Percentiles rank a stretch among this genome's conserved stretches.
Conservation (phyloP, 805 yeast species). For the Sporopachydermia lactativora region DNA sequence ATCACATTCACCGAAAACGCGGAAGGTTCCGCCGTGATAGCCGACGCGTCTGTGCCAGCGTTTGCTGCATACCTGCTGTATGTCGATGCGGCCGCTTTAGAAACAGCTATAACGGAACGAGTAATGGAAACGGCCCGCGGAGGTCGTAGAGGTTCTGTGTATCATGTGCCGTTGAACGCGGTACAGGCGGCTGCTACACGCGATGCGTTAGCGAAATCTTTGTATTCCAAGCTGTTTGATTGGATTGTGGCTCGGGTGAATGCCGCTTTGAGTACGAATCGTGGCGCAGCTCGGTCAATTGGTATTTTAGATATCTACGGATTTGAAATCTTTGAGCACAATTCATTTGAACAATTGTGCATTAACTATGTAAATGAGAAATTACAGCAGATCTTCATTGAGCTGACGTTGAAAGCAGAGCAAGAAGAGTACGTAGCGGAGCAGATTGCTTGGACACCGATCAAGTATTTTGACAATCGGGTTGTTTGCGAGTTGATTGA, state of each 20-base stretch:
- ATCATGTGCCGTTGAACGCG: slow-evolving; percentile 83
- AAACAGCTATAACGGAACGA: slow-evolving; percentile 61
- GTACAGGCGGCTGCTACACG: slow-evolving; percentile 87
- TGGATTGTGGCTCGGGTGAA: slow-evolving; percentile 95
- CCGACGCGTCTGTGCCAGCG: slow-evolving; percentile 83
- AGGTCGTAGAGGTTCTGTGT: slow-evolving; percentile 78
- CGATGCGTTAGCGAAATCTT: slow-evolving; percentile 90
- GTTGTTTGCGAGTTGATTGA: slow-evolving; percentile 96
- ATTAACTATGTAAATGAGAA: slow-evolving; percentile 94
- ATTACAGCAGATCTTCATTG: slow-evolving; percentile 91
- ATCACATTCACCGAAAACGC: slow-evolving; percentile 74
- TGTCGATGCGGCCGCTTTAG: slow-evolving; percentile 54
- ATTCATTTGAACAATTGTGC: slow-evolving; percentile 90
- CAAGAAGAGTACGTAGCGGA: slow-evolving; percentile 96
- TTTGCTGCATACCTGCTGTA: slow-evolving; percentile 87
- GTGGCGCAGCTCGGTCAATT: slow-evolving; percentile 46
- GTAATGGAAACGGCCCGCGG: slow-evolving; percentile 87
- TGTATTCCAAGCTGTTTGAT: slow-evolving; percentile 84
- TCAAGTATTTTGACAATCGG: slow-evolving; percentile 89
- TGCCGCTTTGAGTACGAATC: slow-evolving; percentile 45
- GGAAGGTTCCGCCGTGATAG: slow-evolving; percentile 69
- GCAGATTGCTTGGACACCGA: slow-evolving; percentile 94
- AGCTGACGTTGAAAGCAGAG: slow-evolving; percentile 88
- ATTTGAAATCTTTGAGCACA: slow-evolving; percentile 88
- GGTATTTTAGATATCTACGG: slow-evolving; percentile 95